phyloP scores from a whole-genome alignment of 306 rosid genomes.

The Medicago lupulina region DNA sequence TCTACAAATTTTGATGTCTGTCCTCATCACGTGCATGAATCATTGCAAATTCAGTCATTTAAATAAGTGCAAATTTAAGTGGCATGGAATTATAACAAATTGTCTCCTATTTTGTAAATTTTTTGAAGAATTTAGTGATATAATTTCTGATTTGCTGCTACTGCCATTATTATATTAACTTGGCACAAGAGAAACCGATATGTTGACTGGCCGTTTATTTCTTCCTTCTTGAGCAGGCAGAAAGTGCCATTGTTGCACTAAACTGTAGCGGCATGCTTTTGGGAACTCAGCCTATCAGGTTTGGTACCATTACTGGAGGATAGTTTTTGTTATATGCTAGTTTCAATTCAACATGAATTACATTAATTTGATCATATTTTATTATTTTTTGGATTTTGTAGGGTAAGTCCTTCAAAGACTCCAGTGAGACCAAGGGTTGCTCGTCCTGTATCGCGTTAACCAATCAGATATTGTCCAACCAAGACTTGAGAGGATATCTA shows the following conservation, averaged over 20 bases:
- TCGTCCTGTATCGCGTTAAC: slow-evolving; percentile 60
- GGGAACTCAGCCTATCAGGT: slow-evolving; percentile 95
- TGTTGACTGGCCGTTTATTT: slow-evolving; percentile 24
- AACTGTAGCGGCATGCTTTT: slow-evolving; percentile 90
- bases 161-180: slow-evolving; percentile 1
- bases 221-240: slow-evolving; percentile 70
- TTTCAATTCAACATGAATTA: neutral
- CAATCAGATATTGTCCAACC: slow-evolving; percentile 25
- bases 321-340: slow-evolving; percentile 19
- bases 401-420: slow-evolving; percentile 99
- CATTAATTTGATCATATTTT: slow-evolving; percentile 11
- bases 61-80: neutral
- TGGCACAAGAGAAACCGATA: slow-evolving; percentile 11
- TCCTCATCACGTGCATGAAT: no score
- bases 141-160: neutral
- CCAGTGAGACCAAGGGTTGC: slow-evolving; percentile 92
- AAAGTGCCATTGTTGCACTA: slow-evolving; percentile 89
- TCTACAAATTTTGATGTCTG: no score
- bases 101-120: neutral
- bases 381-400: slow-evolving; percentile 46
- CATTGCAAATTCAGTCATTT: no score
- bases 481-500: slow-evolving; percentile 44
- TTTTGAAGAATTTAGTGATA: neutral
- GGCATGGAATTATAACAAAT: no score
- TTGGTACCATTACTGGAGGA: slow-evolving; percentile 24